Evolutionary conservation across 371 early-diverging fungal species (phyloP), one percentile per base, ranked within the genome.

Genomic region (Actinomucor elegans): DNA sequence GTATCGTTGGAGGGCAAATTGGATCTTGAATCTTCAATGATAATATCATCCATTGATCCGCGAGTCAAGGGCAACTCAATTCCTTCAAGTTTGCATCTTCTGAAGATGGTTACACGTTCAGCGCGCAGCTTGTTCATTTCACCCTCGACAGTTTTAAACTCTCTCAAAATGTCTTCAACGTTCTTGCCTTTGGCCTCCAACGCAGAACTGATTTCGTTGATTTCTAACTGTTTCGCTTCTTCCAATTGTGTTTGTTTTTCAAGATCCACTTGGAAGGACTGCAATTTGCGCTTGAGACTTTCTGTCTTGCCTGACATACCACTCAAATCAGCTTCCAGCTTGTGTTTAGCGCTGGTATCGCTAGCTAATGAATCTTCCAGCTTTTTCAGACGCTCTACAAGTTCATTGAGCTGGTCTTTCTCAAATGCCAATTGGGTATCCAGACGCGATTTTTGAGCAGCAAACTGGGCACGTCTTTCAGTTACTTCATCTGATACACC

Each of bases 11-110:
- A n/a, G 29, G 54, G 55, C 9, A 51, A 45, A 33, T 48, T 46
- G 24, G 43, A 49, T 28, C 80, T 37, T 9, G 55, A 75, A 10
- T 77, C 67, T 48, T 90, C 88, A 28, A 90, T 87, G 52, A 90
- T 66, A 1, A 93, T 67, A 56, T 86, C 85, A 3, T 83, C 88
- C 72, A 92, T 66, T 2, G 81, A 77, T 10, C 90, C 88, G 41
- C 71, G 69, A 23, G 63, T 52, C 55, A 92, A 67, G 17, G 97
- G 97, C 21, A 98, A 56, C 3, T 87, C 79, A 48, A 97, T 93
- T 52, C 94, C 92, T 56, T 97, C 96, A 34, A 96, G 66, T 66
- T 94, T 94, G 69, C 96, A 96, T 23, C 83, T 77, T 47, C 96
- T 83, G 49, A 96, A 84, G 21, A 95, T 83, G 1, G 88, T 77